phyloP scores from a whole-genome alignment of 805 yeast genomes.

The Starmerella etchellsii region DNA sequence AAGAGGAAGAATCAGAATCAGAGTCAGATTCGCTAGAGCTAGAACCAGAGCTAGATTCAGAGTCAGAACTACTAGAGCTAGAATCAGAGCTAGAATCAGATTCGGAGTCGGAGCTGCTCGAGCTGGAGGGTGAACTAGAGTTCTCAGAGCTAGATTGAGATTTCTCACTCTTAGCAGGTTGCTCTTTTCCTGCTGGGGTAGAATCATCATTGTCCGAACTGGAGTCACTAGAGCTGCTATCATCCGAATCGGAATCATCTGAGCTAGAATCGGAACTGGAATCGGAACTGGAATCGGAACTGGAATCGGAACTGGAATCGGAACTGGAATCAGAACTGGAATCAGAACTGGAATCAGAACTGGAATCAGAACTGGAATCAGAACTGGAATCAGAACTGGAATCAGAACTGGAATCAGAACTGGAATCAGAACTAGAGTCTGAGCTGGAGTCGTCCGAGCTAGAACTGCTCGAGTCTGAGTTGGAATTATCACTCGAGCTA shows the following conservation, averaged over 20 bases:
- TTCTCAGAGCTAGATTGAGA: constrained; percentile 8
- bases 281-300: constrained; percentile 21
- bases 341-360: constrained; percentile 19
- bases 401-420: constrained; percentile 18
- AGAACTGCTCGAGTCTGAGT: neutral
- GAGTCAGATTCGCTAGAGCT: neutral
- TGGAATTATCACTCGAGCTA: neutral
- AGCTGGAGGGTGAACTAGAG: constrained; percentile 2
- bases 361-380: constrained; percentile 23
- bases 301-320: constrained; percentile 24
- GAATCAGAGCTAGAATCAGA: constrained; percentile 17
- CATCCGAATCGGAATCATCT: neutral
- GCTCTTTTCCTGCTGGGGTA: no score
- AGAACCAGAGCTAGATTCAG: neutral
- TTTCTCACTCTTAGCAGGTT: neutral
- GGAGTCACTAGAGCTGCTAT: constrained; percentile 2
- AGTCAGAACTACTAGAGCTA: neutral
- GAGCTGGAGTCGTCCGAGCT: constrained; percentile 9
- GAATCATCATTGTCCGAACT: constrained; percentile 2
- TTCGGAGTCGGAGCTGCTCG: constrained; percentile 2
- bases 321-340: constrained; percentile 19
- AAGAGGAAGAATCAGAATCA: constrained; percentile 15
- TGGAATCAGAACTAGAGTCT: constrained; percentile 19
- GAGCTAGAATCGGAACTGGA: constrained; percentile 20
- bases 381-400: constrained; percentile 22